Evolutionary conservation across 2,329 filamentous ascomycete genomes (phyloP).

Genomic region (Pseudogymnoascus sp.): DNA sequence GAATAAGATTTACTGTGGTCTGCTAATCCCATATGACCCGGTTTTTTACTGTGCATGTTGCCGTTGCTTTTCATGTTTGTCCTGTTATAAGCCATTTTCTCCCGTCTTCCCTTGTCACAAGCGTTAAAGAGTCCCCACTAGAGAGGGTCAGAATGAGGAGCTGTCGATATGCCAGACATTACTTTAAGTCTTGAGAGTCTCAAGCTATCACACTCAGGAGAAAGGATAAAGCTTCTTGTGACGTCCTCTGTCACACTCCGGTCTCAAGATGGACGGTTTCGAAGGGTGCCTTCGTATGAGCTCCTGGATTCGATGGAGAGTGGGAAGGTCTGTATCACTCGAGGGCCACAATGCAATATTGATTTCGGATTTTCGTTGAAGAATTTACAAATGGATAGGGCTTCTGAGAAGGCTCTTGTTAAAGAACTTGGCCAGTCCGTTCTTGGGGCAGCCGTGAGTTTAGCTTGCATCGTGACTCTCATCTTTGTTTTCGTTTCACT

Average conservation of each 20-base stretch:
- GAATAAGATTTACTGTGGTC: neutral
- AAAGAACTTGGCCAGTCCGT: neutral
- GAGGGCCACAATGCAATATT: neutral
- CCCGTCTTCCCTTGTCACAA: neutral
- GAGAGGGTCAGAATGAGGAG: neutral
- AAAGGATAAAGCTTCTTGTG: neutral
- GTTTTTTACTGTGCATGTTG: neutral
- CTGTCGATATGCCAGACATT: neutral
- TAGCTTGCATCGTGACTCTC: neutral
- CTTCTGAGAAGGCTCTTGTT: neutral
- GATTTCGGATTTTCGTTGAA: neutral
- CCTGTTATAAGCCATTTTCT: neutral
- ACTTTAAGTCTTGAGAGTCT: neutral
- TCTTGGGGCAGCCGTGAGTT: slow-evolving; percentile 1
- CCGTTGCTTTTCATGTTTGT: neutral
- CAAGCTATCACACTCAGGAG: neutral
- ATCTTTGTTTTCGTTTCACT: neutral
- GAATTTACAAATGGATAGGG: neutral
- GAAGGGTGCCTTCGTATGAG: neutral
- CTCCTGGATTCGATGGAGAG: neutral
- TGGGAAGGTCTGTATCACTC: neutral
- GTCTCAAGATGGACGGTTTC: neutral
- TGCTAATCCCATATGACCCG: neutral
- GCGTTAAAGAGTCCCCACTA: neutral
- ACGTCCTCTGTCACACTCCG: neutral